Percentiles rank a stretch among this genome's conserved stretches.
Conservation (phyloP, 495 filamentous ascomycete species). For the Parachaetomium inaequale region DNA sequence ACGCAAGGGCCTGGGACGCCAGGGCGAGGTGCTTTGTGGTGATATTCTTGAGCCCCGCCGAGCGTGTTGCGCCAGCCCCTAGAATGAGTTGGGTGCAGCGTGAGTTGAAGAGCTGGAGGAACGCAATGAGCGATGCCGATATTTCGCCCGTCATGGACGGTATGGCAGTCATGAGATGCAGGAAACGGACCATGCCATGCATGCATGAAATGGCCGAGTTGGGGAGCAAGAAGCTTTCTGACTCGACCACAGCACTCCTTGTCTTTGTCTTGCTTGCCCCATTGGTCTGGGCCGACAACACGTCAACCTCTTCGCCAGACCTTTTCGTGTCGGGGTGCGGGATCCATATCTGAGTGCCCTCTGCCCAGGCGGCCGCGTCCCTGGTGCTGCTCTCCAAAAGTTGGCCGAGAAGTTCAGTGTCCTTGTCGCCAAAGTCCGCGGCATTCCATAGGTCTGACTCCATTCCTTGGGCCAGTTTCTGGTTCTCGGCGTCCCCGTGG, state of each 20-base stretch:
- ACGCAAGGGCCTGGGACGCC: conserved; percentile 83
- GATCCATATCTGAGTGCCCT: conserved; percentile 68
- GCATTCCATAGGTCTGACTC: conserved; percentile 89
- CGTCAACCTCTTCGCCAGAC: conserved; percentile 17
- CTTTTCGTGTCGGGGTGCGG: conserved; percentile 40
- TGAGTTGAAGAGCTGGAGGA: conserved; percentile 88
- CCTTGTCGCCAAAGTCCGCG: conserved; percentile 71
- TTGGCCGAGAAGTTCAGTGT: conserved; percentile 58
- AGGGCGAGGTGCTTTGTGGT: conserved; percentile 93
- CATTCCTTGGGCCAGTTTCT: conserved; percentile 76
- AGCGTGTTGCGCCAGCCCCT: conserved; percentile 84
- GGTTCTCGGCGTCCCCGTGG: conserved; percentile 71
- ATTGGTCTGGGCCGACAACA: conserved; percentile 41
- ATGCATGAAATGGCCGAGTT: conserved; percentile 76
- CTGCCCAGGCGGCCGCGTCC: conserved; percentile 71
- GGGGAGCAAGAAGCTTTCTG: conserved; percentile 80
- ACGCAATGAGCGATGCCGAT: conserved; percentile 57
- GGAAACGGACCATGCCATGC: conserved; percentile 72
- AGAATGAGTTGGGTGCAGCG: conserved; percentile 91
- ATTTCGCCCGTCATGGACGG: conserved; percentile 86
- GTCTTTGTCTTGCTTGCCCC: conserved; percentile 61
- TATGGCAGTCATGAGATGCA: conserved; percentile 76
- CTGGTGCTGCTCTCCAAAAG: conserved; percentile 77
- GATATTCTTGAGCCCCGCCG: conserved; percentile 93
- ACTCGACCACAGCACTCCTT: conserved; percentile 74